Conservation (phyloP, 176 grass and related monocot genomes). For the Pontederia paniculata region DNA sequence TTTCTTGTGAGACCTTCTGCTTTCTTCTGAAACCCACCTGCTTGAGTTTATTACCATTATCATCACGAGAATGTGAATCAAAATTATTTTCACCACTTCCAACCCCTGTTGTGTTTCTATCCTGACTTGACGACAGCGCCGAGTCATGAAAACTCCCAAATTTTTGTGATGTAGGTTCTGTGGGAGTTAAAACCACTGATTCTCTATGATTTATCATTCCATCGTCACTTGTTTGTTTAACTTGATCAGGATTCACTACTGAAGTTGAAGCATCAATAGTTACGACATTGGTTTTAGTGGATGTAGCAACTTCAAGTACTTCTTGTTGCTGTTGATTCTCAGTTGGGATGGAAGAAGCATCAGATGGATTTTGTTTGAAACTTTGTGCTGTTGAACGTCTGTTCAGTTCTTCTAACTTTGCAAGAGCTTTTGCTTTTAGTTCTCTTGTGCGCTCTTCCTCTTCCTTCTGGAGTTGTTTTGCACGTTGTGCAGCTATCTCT, state of each 20-base stretch:
- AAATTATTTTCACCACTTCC: conserved; percentile 21
- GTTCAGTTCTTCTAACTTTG: conserved; percentile 87
- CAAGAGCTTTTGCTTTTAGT: conserved; percentile 88
- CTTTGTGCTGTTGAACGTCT: conserved; percentile 44
- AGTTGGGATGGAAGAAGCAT: conserved; percentile 14
- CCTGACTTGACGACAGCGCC: conserved; percentile 10
- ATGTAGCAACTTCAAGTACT: conserved; percentile 19
- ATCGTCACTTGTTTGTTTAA: conserved; percentile 13
- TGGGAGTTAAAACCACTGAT: conserved; percentile 16
- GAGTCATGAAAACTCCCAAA: conserved; percentile 9
- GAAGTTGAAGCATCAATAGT: conserved; percentile 5
- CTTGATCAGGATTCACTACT: conserved; percentile 13
- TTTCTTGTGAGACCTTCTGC: conserved; percentile 35
- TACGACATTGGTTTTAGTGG: conserved; percentile 13
- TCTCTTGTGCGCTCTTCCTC: conserved; percentile 78
- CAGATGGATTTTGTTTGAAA: conserved; percentile 28
- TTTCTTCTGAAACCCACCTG: conserved; percentile 55
- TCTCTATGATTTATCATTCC: conserved; percentile 15
- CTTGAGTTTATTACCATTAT: conserved; percentile 16
- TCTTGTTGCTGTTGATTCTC: conserved; percentile 20
- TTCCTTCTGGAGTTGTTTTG: conserved; percentile 67
- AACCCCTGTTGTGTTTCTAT: conserved; percentile 20
- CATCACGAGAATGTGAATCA: conserved; percentile 18
- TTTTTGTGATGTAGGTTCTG: conserved; percentile 18
- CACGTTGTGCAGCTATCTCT: conserved; percentile 83